phyloP scores from a whole-genome alignment of 2,329 filamentous ascomycete genomes.

The Volutella citrinella region DNA sequence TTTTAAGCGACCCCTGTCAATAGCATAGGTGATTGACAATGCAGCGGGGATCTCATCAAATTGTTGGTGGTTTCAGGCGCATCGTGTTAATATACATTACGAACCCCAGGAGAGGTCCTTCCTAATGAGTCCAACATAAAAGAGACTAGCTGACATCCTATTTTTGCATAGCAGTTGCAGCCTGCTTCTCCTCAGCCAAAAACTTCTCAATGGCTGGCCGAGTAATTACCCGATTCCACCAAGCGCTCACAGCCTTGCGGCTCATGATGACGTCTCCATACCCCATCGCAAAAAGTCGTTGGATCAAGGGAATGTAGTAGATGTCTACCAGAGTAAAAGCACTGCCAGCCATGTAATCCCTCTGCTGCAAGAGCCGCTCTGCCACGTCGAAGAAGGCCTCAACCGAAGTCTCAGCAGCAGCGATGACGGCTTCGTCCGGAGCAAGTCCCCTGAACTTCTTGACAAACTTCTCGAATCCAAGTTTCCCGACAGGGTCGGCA shows the following conservation, averaged over 20 bases:
- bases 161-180: slow-evolving; percentile 22
- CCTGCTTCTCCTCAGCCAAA: slow-evolving; percentile 33
- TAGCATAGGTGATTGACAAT: too few relatives aligned
- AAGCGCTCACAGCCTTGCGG: slow-evolving; percentile 36
- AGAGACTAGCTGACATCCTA: slow-evolving; percentile 7
- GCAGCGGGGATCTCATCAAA: too few relatives aligned
- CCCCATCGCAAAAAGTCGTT: slow-evolving; percentile 39
- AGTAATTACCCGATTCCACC: slow-evolving; percentile 38
- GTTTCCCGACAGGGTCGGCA: slow-evolving; percentile 38
- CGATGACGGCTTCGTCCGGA: slow-evolving; percentile 38
- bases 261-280: slow-evolving; percentile 34
- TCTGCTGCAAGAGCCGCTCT: slow-evolving; percentile 36
- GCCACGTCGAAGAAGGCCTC: slow-evolving; percentile 42
- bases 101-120: too few relatives aligned
- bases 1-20: too few relatives aligned
- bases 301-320: slow-evolving; percentile 44
- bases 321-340: slow-evolving; percentile 44
- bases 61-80: too few relatives aligned
- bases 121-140: too few relatives aligned
- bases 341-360: slow-evolving; percentile 43
- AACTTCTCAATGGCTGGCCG: slow-evolving; percentile 35
- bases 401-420: slow-evolving; percentile 33
- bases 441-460: slow-evolving; percentile 42
- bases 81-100: too few relatives aligned
- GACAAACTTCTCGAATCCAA: slow-evolving; percentile 43